Evolutionary conservation across 176 grass and related monocot species (phyloP).

Genomic region (Phyllostachys edulis): DNA sequence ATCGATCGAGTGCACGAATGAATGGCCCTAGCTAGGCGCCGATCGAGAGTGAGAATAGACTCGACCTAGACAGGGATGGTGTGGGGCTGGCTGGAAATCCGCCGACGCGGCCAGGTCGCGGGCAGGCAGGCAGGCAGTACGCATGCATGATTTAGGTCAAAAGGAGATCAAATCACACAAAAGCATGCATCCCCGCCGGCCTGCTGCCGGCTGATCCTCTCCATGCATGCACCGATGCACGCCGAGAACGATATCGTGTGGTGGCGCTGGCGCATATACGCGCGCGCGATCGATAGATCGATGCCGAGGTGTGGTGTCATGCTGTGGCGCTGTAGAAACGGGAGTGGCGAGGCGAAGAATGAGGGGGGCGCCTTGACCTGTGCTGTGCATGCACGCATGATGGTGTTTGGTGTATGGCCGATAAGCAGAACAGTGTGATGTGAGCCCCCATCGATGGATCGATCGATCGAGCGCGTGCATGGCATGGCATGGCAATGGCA

Average conservation of each 20-base stretch:
- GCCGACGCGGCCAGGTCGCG: not conserved
- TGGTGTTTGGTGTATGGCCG: not conserved
- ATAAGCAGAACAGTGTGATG: not conserved
- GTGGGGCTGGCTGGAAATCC: not conserved
- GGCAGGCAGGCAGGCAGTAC: not conserved
- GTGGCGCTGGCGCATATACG: not conserved
- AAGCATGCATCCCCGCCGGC: not conserved
- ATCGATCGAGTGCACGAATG: not conserved
- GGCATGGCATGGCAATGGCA: not conserved
- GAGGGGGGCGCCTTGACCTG: not conserved
- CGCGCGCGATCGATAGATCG: not conserved
- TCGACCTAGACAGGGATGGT: not conserved
- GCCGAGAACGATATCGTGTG: not conserved
- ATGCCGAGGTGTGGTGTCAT: not conserved
- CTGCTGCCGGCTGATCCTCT: not conserved
- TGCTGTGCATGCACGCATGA: not conserved
- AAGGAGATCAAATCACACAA: not conserved
- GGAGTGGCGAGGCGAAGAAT: not conserved
- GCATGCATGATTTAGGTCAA: not conserved
- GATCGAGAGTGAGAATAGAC: not conserved
- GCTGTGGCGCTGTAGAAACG: not conserved
- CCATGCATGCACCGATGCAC: not conserved
- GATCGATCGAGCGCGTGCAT: not conserved
- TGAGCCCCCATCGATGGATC: not conserved
- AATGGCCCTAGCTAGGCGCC: not conserved